A percentile compares a stretch with the other conserved stretches of the same genome.
phyloP scores from a whole-genome alignment of 148 eudicot species.

The Diospyros lotus region DNA sequence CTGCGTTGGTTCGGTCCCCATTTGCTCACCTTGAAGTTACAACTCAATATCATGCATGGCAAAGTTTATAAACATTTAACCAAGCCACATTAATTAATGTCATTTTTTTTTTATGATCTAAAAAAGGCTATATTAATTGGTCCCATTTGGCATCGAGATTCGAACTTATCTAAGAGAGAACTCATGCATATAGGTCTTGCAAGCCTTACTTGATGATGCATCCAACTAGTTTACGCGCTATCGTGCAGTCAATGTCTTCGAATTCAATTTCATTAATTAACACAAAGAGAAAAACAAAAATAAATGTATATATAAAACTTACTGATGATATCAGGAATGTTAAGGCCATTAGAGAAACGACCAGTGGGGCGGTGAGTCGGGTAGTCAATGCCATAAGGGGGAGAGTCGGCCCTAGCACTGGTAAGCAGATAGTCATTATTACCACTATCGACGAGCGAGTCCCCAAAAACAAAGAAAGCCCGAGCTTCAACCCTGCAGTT shows the following conservation, averaged over 20 bases:
- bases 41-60: neutral
- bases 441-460: slow-evolving; percentile 14
- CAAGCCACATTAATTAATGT: no score
- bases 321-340: slow-evolving; percentile 15
- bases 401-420: slow-evolving; percentile 13
- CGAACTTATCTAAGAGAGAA: no score
- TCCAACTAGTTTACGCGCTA: no score
- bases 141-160: no score
- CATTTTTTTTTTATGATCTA: no score
- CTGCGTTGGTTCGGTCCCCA: slow-evolving; percentile 16
- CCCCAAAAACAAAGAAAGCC: slow-evolving; percentile 16
- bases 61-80: neutral
- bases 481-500: neutral
- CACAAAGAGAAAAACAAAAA: neutral
- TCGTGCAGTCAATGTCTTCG: no score
- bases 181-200: no score
- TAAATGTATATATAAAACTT: neutral
- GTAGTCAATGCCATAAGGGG: slow-evolving; percentile 17
- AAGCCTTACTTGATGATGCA: no score
- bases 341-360: slow-evolving; percentile 15
- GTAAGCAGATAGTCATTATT: slow-evolving; percentile 11
- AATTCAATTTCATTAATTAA: neutral
- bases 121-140: no score
- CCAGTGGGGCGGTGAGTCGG: slow-evolving; percentile 17
- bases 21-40: slow-evolving; percentile 5